Conservation (phyloP, 169 alveolate genomes). For the Besnoitia besnoiti region DNA sequence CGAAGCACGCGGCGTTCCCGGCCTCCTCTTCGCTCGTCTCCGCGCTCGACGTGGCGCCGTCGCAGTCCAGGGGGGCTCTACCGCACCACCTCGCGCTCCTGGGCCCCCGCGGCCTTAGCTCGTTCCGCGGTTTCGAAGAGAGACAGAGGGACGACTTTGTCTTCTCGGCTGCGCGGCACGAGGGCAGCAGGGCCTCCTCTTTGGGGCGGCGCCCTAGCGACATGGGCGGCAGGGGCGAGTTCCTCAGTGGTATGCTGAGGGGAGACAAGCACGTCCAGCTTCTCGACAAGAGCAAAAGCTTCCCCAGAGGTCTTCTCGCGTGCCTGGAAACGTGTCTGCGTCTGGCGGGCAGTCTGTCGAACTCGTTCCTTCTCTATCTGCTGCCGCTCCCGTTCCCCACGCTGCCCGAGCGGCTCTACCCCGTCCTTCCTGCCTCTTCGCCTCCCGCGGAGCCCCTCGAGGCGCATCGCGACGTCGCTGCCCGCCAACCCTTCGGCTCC, state of each 20-base stretch:
- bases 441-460: not conserved
- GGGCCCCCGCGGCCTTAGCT: not conserved
- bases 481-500: not conserved
- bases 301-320: constrained; percentile 50
- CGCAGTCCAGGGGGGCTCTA: not conserved
- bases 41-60: not conserved
- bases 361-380: constrained; percentile 32
- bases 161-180: not conserved
- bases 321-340: constrained; percentile 47
- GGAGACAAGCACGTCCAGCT: not conserved
- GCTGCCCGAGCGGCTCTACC: constrained; percentile 25
- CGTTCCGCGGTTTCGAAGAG: not conserved
- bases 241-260: not conserved
- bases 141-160: not conserved
- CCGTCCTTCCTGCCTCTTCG: not conserved
- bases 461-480: not conserved
- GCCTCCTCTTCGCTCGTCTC: constrained; percentile 23
- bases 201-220: not conserved
- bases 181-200: not conserved
- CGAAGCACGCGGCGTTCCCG: constrained; percentile 47
- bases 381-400: constrained; percentile 49
- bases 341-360: constrained; percentile 26
- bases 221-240: not conserved
- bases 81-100: not conserved
- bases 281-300: constrained; percentile 39